Percentiles rank a stretch among this genome's conserved stretches.
Evolutionary conservation across 106 monocot genomes (phyloP).

Genomic region (Allium sativum): DNA sequence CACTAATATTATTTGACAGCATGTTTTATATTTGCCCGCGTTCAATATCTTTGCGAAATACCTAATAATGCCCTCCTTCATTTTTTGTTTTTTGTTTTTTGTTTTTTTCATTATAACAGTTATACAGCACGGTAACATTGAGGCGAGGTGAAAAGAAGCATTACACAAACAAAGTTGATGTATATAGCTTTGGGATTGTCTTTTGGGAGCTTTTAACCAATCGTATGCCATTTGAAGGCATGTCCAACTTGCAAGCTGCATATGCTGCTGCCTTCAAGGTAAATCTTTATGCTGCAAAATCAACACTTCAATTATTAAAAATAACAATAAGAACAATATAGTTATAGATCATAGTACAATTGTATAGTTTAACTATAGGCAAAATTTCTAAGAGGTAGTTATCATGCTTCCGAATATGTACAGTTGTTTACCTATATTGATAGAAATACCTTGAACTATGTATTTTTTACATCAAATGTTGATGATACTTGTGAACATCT

Average conservation of each 20-base stretch:
- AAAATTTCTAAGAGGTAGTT: too few species aligned
- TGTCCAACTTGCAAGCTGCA: conserved; percentile 98
- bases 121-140: conserved; percentile 94
- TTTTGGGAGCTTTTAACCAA: conserved; percentile 94
- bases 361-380: too few species aligned
- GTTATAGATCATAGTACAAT: too few species aligned
- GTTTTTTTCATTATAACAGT: conserved; percentile 16
- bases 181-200: conserved; percentile 94
- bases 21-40: not conserved
- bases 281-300: not conserved
- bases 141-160: conserved; percentile 95
- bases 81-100: too few species aligned
- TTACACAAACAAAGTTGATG: conserved; percentile 98
- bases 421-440: too few species aligned
- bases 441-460: too few species aligned
- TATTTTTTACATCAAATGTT: too few species aligned
- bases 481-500: too few species aligned
- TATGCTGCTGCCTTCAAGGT: conserved; percentile 99
- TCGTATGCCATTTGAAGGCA: conserved; percentile 98
- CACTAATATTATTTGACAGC: not conserved
- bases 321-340: too few species aligned
- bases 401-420: too few species aligned
- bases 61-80: not conserved
- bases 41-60: not conserved
- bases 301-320: too few species aligned